Evolutionary conservation across 164 flowering plant genomes (phyloP), one percentile per base, ranked within the genome.

Genomic region (Kingdonia uniflora): DNA sequence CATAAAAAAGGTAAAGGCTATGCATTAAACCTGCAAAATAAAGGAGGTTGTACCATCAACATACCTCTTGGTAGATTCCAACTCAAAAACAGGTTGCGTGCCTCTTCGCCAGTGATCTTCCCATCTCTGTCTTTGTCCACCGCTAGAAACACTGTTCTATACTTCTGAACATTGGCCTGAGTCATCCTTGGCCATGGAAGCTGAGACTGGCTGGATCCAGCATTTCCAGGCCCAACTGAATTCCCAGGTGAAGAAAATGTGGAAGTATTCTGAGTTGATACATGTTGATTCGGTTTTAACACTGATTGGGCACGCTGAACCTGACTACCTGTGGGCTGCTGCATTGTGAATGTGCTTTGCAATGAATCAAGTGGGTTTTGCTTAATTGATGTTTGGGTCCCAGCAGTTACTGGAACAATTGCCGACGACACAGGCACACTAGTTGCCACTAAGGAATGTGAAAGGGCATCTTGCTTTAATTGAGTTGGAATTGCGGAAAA

Each of bases 1-100:
- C 35, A 8, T 29, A 29, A 29, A 8, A 29, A 29, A 29, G 8
- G 35, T 8, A 4, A 29, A 29, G 6, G 8, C 35, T n/a, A 29
- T 29, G 8, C 4, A 29, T 29, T 29, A 29, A 29, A 29, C 4
- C 4, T n/a, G 6, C 35, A 29, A 8, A 29, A 3, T 3, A 29
- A 29, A 29, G 35, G 4, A 29, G 35, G 8, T 8, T 8, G 6
- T 29, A 29, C 35, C 35, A 19, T 15, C 22, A 15, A 4, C 47
- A 24, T 67, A 88, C 95, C 99, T 84, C 94, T 78, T 47, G 95
- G 96, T 60, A 88, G 70, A 67, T 79, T 86, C 99, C 99, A 92
- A 70, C 99, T 88, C 62, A 92, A 68, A 52, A 92, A 92, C 49
- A 92, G 73, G 65, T 79, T 78, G 26, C 91, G 72, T 26, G 99